Base-by-base conservation (phyloP, 2,329 filamentous ascomycete species). In the Sporothrix phasma region DNA sequence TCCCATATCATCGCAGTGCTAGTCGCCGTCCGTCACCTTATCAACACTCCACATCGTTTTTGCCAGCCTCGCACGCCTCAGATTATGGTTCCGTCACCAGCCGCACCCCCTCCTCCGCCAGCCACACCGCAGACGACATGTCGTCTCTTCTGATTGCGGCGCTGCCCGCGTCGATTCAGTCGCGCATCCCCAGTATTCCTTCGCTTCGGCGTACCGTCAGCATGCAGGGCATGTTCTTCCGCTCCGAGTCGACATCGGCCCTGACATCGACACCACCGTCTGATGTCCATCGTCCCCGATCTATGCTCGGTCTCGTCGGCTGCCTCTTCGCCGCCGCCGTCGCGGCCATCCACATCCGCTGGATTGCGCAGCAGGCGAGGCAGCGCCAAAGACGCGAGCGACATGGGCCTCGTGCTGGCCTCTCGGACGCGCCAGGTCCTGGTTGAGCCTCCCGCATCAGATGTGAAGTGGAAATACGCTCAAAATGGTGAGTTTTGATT, bases 91-190 rank as follows among this genome's bases (percentile, higher is more conserved):
- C 34, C 41, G 26, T 43, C 43, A 46, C 31, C 54, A 10, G 29
- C 24, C 39, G 10, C 49, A 26, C 13, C 62, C 17, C 17, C 61
- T 19, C 19, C 51, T n/a, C 49, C 45, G 22, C 17, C 47, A 41
- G 11, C 26, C 24, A 11, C 26, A 15, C 24, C 19, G 22, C 43
- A 39, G 37, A 58, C 49, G 62, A 47, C 49, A 66, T 67, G 66
- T 45, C 67, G 10, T 69, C 68, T 8, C 66, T 69, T 26, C 51
- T 65, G 37, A 62, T 59, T 39, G 65, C 67, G 22, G 66, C 62
- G 64, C 70, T 69, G 63, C 71, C 61, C 65, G 71, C 65, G 34
- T 68, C 64, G n/a, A 64, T 70, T 56, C 69, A 70, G 61, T 66
- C 69, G 11, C 66, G 68, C 26, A 67, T 70, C 19, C 65, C 69